Evolutionary conservation across 2,329 filamentous ascomycete genomes (phyloP).

Genomic region (Apiospora saccharicola): DNA sequence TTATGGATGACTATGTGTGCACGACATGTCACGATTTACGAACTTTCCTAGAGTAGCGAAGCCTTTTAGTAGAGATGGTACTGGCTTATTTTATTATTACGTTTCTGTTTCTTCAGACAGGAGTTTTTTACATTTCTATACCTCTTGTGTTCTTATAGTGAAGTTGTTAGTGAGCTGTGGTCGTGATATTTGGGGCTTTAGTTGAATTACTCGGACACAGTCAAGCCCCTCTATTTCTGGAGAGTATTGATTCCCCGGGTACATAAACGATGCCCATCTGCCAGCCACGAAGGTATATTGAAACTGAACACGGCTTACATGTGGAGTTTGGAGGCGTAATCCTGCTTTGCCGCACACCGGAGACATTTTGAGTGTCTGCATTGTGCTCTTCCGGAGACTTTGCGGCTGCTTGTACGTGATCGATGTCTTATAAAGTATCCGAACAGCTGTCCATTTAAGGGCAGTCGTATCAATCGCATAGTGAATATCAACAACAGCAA

Average conservation of each 20-base stretch:
- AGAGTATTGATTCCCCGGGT: no score
- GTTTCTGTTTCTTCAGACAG: not conserved
- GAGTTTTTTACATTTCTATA: not conserved
- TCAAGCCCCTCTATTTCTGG: not conserved
- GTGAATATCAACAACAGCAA: not conserved
- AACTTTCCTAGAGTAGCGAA: conserved; percentile 8
- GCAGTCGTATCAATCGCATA: not conserved
- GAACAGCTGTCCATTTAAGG: not conserved
- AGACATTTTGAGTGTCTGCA: not conserved
- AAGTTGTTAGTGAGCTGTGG: not conserved
- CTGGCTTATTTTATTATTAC: not conserved
- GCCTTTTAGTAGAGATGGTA: not conserved
- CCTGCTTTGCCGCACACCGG: not conserved
- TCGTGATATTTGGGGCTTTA: not conserved
- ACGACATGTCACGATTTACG: conserved; percentile 19
- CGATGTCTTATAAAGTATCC: not conserved
- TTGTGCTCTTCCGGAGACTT: not conserved
- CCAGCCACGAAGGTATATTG: no score
- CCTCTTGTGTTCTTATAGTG: not conserved
- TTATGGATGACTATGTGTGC: conserved; percentile 20
- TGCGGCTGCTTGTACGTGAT: not conserved
- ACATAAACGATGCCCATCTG: no score
- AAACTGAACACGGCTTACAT: not conserved
- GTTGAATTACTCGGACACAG: not conserved
- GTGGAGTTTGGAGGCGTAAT: not conserved